phyloP scores from a whole-genome alignment of 345 rosid species.

The Euphorbia pulcherrima region DNA sequence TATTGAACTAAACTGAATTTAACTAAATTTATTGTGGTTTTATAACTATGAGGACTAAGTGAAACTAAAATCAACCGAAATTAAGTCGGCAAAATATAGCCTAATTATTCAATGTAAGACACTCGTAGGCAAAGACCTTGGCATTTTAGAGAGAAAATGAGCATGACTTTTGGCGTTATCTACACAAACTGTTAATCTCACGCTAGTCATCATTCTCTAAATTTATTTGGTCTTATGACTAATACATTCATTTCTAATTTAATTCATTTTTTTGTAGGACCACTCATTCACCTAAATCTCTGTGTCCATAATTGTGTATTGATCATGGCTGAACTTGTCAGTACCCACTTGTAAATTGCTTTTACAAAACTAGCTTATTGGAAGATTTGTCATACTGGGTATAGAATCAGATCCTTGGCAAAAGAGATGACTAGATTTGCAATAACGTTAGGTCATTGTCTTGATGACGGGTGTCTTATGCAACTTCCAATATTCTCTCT shows the following conservation, averaged over 20 bases:
- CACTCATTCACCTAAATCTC: too few species aligned
- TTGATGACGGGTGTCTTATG: neutral
- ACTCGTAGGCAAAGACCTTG: neutral
- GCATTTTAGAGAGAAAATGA: neutral
- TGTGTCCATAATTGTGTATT: neutral
- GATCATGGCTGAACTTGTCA: neutral
- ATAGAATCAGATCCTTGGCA: neutral
- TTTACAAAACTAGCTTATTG: neutral
- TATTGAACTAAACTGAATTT: too few species aligned
- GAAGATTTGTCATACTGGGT: neutral
- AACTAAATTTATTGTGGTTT: too few species aligned
- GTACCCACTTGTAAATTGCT: neutral
- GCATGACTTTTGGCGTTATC: neutral
- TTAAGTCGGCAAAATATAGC: too few species aligned
- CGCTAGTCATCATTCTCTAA: too few species aligned
- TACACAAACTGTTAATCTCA: too few species aligned
- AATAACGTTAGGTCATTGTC: neutral
- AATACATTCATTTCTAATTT: too few species aligned
- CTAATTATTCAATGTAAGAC: neutral
- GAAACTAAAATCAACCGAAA: too few species aligned
- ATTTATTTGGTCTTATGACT: too few species aligned
- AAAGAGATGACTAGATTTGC: neutral
- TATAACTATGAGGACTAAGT: too few species aligned
- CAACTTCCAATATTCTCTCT: slow-evolving; percentile 2
- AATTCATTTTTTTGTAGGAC: too few species aligned